A percentile compares a stretch with the other conserved stretches of the same genome.
Conservation (phyloP, 1,139 yeast genomes). For the Groenewaldozyma auringiensis region DNA sequence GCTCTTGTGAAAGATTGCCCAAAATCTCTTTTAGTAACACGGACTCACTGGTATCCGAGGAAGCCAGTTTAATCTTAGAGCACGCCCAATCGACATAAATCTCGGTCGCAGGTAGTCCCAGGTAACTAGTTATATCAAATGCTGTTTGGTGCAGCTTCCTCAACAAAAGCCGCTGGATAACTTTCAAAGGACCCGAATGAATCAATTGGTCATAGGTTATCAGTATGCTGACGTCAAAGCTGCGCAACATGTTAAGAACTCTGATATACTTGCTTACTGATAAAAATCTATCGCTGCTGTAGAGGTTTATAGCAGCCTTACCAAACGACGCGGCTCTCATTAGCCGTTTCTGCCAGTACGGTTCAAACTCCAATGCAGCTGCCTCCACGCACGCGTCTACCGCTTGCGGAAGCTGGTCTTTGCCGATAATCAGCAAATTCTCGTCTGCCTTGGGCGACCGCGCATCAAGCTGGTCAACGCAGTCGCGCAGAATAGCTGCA, state of each 20-base stretch:
- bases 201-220: conserved; percentile 49
- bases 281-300: conserved; percentile 56
- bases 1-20: conserved; percentile 35
- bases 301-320: conserved; percentile 53
- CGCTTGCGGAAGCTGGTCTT: conserved; percentile 47
- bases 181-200: conserved; percentile 36
- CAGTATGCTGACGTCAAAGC: conserved; percentile 58
- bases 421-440: conserved; percentile 53
- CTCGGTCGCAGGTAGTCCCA: conserved; percentile 45
- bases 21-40: conserved; percentile 47
- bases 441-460: conserved; percentile 83
- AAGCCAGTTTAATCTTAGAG: conserved; percentile 44
- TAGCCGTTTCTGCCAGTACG: conserved; percentile 70
- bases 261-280: conserved; percentile 52
- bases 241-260: conserved; percentile 62
- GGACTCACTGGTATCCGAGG: conserved; percentile 51
- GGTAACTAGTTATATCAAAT: conserved; percentile 49
- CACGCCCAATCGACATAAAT: conserved; percentile 81
- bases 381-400: conserved; percentile 67
- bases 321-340: conserved; percentile 83
- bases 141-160: conserved; percentile 60
- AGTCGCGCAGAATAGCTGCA: conserved; percentile 73
- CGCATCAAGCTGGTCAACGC: conserved; percentile 61
- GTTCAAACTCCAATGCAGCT: conserved; percentile 68
- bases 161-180: conserved; percentile 52